Base-by-base conservation (phyloP, 192 early-diverging fungal genomes). In the Coemansia asiatica region DNA sequence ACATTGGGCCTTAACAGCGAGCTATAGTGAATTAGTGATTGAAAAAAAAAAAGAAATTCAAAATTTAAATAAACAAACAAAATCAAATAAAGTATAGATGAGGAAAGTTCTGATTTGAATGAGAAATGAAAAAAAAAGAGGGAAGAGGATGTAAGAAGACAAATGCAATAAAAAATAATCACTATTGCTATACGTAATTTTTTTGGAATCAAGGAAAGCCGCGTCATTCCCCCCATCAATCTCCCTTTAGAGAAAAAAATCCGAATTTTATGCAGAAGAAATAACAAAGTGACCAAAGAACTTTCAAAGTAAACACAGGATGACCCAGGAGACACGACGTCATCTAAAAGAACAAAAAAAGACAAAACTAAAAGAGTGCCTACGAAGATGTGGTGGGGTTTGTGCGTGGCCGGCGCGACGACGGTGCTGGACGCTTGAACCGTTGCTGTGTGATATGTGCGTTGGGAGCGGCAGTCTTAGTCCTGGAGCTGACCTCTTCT, bases 401-500 rank as follows among this genome's bases (percentile, higher is more conserved):
- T 54, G 46, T 69, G 26, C 77, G 68, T 16, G 77, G 77, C 15
- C 74, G 74, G 29, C 77, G 77, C 36, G 55, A 64, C 15, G 77
- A 72, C n/a, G 77, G 77, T 16, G 64, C 68, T 2, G 77, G 72
- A 25, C 77, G 77, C 64, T 68, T 74, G 49, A 80, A 80, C 50
- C 65, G 70, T 49, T 64, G 63, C 68, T 67, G 67, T 7, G 64
- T 48, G 16, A 58, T 31, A 2, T 68, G 71, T 5, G 65, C 61
- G 16, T 61, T 21, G 25, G 63, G n/a, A 18, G 19, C 51, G 13
- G 51, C 44, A 0, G 23, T 12, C 10, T 47, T 25, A 1, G 53
- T 50, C 56, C 56, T 63, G 0, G 58, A 49, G 22, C 58, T 47
- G 21, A 91, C 53, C 35, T 89, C 89, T 18, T 85, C 86, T 21